Conservation (phyloP, 176 grass and related monocot genomes). For the Tillandsia fasciculata region DNA sequence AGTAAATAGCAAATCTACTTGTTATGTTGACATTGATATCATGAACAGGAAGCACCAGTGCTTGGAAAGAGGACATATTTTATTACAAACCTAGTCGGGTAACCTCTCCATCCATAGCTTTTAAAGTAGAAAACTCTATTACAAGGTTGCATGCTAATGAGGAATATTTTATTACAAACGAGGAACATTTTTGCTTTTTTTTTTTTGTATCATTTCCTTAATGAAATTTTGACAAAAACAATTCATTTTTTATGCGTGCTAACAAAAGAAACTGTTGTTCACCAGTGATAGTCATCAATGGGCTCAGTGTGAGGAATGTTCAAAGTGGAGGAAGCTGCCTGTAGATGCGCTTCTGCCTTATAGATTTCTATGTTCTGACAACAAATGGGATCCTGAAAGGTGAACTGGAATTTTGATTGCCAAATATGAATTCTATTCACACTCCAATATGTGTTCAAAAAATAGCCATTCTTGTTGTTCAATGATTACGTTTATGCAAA, state of each 20-base stretch:
- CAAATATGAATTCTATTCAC: not conserved
- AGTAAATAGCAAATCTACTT: not conserved
- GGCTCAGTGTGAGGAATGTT: slow-evolving; percentile 90
- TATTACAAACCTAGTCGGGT: slow-evolving; percentile 58
- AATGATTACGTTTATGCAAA: not conserved
- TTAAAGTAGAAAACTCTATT: not conserved
- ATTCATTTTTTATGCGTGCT: not conserved
- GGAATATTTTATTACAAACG: not conserved
- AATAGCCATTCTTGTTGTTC: not conserved
- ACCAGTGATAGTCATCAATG: slow-evolving; percentile 73
- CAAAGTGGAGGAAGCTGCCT: slow-evolving; percentile 88
- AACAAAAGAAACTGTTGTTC: slow-evolving; percentile 8
- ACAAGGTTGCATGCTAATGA: not conserved
- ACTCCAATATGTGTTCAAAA: not conserved
- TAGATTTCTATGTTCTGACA: slow-evolving; percentile 80
- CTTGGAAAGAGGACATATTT: slow-evolving; percentile 87
- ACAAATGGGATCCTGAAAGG: slow-evolving; percentile 87
- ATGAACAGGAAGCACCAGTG: slow-evolving; percentile 76
- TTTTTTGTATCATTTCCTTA: not conserved
- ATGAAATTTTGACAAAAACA: not conserved
- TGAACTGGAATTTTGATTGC: slow-evolving; percentile 13
- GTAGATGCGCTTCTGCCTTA: slow-evolving; percentile 62
- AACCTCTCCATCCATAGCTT: slow-evolving; percentile 20
- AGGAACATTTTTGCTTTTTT: too few species aligned
- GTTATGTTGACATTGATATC: slow-evolving; percentile 24